Percentiles rank a stretch among this genome's conserved stretches.
Evolutionary conservation across 1,284 basidiomycete species (phyloP).

Genomic region (Xerocomus amazonicus): DNA sequence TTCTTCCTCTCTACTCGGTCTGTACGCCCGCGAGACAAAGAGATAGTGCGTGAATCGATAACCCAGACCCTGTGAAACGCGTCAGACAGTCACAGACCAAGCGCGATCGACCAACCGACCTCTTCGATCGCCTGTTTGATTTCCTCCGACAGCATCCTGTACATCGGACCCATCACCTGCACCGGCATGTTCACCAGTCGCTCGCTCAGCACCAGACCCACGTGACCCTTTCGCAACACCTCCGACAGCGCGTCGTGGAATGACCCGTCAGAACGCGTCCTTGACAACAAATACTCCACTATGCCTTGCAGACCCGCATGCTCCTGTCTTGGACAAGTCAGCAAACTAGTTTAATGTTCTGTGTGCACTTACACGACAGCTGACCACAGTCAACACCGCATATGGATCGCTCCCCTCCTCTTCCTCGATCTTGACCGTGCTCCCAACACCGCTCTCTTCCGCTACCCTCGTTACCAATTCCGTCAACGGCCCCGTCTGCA

Average conservation of each 20-base stretch:
- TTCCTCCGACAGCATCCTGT: slow-evolving; percentile 81
- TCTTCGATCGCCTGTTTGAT: slow-evolving; percentile 66
- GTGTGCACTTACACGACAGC: slow-evolving; percentile 61
- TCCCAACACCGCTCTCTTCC: slow-evolving; percentile 58
- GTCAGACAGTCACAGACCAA: not conserved
- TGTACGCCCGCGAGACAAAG: slow-evolving; percentile 73
- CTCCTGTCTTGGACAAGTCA: slow-evolving; percentile 17
- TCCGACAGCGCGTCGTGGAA: slow-evolving; percentile 51
- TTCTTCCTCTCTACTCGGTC: slow-evolving; percentile 60
- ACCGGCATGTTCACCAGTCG: slow-evolving; percentile 91
- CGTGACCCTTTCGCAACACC: slow-evolving; percentile 44
- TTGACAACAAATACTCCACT: slow-evolving; percentile 62
- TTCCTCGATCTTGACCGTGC: slow-evolving; percentile 90
- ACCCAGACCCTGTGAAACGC: slow-evolving; percentile 50
- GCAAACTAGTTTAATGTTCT: too few relatives aligned
- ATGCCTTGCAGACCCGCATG: slow-evolving; percentile 70
- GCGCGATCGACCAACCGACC: slow-evolving; percentile 37
- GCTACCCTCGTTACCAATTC: slow-evolving; percentile 75
- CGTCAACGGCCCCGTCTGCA: slow-evolving; percentile 68
- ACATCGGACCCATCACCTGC: slow-evolving; percentile 86
- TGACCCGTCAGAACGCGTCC: slow-evolving; percentile 36
- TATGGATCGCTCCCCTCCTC: slow-evolving; percentile 80
- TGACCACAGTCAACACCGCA: slow-evolving; percentile 78
- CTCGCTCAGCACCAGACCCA: slow-evolving; percentile 83
- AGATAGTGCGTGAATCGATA: slow-evolving; percentile 71